phyloP scores from a whole-genome alignment of 2,329 filamentous ascomycete genomes.

The Ophiostoma himal-ulmi region DNA sequence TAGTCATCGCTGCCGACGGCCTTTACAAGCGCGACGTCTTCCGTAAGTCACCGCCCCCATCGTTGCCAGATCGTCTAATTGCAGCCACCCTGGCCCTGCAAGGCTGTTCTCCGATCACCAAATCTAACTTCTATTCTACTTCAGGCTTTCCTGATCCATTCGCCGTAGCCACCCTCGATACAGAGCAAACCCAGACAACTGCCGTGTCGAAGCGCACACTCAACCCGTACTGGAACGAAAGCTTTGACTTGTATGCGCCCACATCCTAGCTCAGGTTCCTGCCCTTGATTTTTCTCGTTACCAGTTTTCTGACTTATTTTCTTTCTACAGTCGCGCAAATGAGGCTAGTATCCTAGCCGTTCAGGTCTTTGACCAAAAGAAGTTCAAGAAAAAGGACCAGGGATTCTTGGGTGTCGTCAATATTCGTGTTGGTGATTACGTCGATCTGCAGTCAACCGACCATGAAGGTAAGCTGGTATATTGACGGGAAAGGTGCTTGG shows the following conservation, averaged over 20 bases:
- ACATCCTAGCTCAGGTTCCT: not conserved
- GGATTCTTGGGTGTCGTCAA: constrained; percentile 98
- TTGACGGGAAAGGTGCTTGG: not conserved
- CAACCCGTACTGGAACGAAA: constrained; percentile 99
- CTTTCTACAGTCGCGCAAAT: constrained; percentile 63
- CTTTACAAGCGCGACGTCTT: constrained; percentile 99
- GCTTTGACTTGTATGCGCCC: constrained; percentile 81
- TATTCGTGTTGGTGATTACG: constrained; percentile 87
- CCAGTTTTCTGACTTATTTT: not conserved
- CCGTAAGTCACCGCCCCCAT: constrained; percentile 56
- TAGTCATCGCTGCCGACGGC: constrained; percentile 97
- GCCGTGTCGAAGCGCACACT: constrained; percentile 93
- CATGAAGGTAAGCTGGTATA: constrained; percentile 68
- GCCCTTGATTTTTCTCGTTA: not conserved
- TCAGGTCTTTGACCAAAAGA: constrained; percentile 99
- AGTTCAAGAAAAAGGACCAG: constrained; percentile 99
- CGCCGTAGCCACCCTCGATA: constrained; percentile 91
- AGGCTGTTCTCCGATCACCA: not conserved
- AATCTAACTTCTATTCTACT: constrained; percentile 11
- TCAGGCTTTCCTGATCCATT: constrained; percentile 96
- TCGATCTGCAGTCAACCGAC: constrained; percentile 76
- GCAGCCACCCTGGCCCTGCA: not conserved
- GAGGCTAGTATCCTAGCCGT: constrained; percentile 96
- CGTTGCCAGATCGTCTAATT: not conserved
- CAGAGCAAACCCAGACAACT: constrained; percentile 98